Conservation (phyloP, 1,284 basidiomycete species). For the Cerioporus squamosus region DNA sequence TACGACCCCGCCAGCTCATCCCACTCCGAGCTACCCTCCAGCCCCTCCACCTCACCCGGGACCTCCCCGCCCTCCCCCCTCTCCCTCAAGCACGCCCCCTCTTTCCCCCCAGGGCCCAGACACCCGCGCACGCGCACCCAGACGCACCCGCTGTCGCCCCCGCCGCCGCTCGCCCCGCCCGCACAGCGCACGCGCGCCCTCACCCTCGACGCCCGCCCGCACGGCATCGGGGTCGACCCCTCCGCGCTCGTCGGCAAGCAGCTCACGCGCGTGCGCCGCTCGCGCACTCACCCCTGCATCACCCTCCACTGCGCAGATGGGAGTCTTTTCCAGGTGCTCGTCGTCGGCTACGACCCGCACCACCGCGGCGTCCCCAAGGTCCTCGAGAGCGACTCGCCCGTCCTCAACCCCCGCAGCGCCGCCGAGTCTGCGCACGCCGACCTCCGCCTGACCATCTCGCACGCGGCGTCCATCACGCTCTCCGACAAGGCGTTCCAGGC, state of each 20-base stretch:
- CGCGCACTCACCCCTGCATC: slow-evolving; percentile 56
- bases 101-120: neutral
- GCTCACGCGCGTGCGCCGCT: slow-evolving; percentile 51
- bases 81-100: slow-evolving; percentile 5
- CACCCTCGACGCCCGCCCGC: slow-evolving; percentile 6
- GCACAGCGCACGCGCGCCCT: slow-evolving; percentile 8
- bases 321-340: slow-evolving; percentile 57
- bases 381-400: slow-evolving; percentile 56
- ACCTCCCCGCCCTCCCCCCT: slow-evolving; percentile 14
- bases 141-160: neutral
- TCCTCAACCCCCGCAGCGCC: slow-evolving; percentile 40
- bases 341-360: slow-evolving; percentile 63
- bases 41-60: slow-evolving; percentile 18
- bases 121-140: neutral
- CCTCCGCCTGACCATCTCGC: slow-evolving; percentile 48
- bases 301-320: slow-evolving; percentile 60
- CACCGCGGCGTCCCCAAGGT: slow-evolving; percentile 59
- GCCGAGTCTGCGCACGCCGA: slow-evolving; percentile 35
- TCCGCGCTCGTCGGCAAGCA: slow-evolving; percentile 54
- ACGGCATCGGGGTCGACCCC: slow-evolving; percentile 50
- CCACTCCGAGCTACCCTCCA: slow-evolving; percentile 13
- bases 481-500: slow-evolving; percentile 57
- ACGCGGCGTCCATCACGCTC: slow-evolving; percentile 58
- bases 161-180: neutral
- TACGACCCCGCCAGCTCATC: slow-evolving; percentile 21